Conservation (phyloP, 106 monocot genomes). For the Acanthochlamys bracteata region DNA sequence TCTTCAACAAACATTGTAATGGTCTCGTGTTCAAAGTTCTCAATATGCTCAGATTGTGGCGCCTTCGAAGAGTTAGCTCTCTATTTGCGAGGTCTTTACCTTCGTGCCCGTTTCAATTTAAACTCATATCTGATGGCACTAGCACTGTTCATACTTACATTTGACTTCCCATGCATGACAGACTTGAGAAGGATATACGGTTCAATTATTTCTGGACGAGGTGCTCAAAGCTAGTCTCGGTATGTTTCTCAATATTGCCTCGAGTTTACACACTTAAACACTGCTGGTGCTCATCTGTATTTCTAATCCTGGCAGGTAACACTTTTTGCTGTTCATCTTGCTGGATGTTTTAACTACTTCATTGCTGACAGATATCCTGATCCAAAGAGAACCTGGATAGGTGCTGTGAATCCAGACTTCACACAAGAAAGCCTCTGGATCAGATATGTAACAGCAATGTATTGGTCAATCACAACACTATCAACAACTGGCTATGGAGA, state of each 20-base stretch:
- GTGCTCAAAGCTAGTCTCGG: constrained; percentile 59
- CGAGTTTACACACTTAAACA: background rate
- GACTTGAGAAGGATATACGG: constrained; percentile 67
- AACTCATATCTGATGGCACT: no score
- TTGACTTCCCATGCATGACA: constrained; percentile 18
- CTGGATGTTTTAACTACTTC: constrained; percentile 69
- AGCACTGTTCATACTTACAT: background rate
- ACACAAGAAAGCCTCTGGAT: constrained; percentile 46
- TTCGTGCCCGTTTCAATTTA: background rate
- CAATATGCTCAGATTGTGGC: constrained; percentile 63
- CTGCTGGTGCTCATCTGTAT: background rate
- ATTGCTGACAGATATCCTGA: constrained; percentile 61
- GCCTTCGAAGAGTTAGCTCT: constrained; percentile 54
- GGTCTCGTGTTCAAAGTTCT: constrained; percentile 43
- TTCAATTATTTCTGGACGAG: constrained; percentile 75
- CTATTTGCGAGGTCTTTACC: constrained; percentile 54
- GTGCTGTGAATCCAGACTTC: constrained; percentile 47
- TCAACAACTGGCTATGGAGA: constrained; percentile 77
- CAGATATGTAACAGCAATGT: constrained; percentile 59
- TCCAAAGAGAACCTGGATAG: constrained; percentile 65
- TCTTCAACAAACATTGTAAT: constrained; percentile 22
- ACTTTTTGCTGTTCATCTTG: constrained; percentile 63
- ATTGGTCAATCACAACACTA: constrained; percentile 78
- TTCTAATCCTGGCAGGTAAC: constrained; percentile 37
- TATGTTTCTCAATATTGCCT: constrained; percentile 15